A percentile compares a stretch with the other conserved stretches of the same genome.
Conservation (phyloP, 352 stramenopile species). For the Bremia lactucae region DNA sequence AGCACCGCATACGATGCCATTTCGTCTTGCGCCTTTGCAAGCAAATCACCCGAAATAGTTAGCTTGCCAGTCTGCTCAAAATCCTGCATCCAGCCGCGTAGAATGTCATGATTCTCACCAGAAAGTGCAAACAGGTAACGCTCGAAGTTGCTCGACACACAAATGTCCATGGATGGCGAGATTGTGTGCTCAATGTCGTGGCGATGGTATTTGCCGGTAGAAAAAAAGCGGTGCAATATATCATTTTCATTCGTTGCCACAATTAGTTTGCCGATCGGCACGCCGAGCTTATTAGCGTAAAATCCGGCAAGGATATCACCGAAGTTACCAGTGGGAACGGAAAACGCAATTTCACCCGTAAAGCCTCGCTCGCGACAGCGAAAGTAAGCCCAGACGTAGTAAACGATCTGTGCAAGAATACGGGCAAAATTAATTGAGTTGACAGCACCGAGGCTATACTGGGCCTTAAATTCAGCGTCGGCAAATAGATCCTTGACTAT, state of each 20-base stretch:
- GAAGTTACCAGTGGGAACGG: constrained; percentile 98
- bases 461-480: constrained; percentile 88
- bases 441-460: constrained; percentile 92
- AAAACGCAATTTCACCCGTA: constrained; percentile 84
- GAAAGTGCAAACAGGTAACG: constrained; percentile 94
- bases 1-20: constrained; percentile 89
- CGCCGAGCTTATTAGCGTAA: constrained; percentile 90
- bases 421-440: constrained; percentile 99
- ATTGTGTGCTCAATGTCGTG: constrained; percentile 89
- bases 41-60: constrained; percentile 84
- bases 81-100: constrained; percentile 89
- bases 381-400: constrained; percentile 99
- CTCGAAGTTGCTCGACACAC: constrained; percentile 99
- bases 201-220: constrained; percentile 93
- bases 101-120: constrained; percentile 86
- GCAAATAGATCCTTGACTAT: constrained; percentile 98
- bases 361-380: constrained; percentile 60
- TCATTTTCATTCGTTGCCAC: constrained; percentile 99
- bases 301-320: constrained; percentile 97
- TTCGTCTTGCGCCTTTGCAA: constrained; percentile 85
- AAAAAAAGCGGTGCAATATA: constrained; percentile 98
- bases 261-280: constrained; percentile 93
- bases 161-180: constrained; percentile 98
- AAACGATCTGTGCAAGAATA: constrained; percentile 97
- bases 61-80: constrained; percentile 94